These are phyloP conservation scores for Lachancea mirantina DNA, from an alignment of 805 yeast genomes.

Conservation along the genomic window DNA sequence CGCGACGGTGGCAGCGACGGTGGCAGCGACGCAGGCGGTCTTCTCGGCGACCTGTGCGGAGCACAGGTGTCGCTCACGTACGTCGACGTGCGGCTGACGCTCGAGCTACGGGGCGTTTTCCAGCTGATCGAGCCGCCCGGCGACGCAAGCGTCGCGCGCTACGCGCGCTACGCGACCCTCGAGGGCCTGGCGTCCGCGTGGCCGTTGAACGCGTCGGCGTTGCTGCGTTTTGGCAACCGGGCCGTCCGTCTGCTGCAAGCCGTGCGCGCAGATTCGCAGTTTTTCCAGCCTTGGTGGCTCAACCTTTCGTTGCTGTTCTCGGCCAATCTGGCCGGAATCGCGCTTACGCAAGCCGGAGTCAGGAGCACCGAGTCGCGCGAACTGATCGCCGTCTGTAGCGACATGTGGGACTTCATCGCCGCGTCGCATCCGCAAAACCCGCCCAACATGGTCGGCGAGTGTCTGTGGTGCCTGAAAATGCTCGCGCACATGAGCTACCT, in stretches of 20 bases:
- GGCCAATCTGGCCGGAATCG: conserved; percentile 37
- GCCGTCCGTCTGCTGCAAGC: conserved; percentile 27
- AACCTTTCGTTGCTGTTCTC: conserved; percentile 39
- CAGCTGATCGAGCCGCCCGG: conserved; percentile 15
- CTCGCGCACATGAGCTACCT: conserved; percentile 45
- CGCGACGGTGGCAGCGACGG: conserved; percentile 1
- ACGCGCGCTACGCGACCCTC: no score
- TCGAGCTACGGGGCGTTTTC: conserved; percentile 18
- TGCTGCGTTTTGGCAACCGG: conserved; percentile 6
- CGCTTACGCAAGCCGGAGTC: conserved; percentile 40
- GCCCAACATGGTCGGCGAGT: conserved; percentile 47
- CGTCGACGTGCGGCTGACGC: conserved; percentile 19
- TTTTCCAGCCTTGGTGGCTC: conserved; percentile 47
- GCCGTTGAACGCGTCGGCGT: conserved; percentile 11
- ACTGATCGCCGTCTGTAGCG: conserved; percentile 15
- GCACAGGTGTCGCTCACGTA: conserved; percentile 19
- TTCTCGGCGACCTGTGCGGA: conserved; percentile 3
- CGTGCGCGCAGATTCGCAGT: conserved; percentile 25
- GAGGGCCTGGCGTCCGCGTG: conserved; percentile 6
- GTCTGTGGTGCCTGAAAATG: conserved; percentile 56
- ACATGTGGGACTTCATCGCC: conserved; percentile 22
- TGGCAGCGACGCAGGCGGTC: background rate
- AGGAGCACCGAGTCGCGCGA: conserved; percentile 8
- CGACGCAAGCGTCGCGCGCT: background rate
- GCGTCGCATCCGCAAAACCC: conserved; percentile 28